Evolutionary conservation across 169 alveolate genomes (phyloP).

Genomic region (Plasmodium billcollinsi): DNA sequence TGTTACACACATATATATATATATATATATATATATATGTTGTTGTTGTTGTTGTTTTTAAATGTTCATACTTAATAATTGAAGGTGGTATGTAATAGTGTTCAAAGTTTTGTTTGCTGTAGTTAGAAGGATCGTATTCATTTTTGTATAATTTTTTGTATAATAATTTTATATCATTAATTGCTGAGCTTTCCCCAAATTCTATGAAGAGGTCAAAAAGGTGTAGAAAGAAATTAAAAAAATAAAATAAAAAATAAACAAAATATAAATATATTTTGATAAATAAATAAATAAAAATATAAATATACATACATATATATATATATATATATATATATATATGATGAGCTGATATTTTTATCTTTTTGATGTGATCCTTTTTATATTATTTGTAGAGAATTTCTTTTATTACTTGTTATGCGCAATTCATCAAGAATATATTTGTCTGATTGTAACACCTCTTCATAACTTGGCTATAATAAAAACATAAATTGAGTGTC

Average conservation of each 20-base stretch:
- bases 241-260: background rate
- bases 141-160: constrained; percentile 17
- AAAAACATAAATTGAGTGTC: constrained; percentile 7
- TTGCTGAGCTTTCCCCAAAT: constrained; percentile 30
- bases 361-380: too few relatives aligned
- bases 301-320: too few relatives aligned
- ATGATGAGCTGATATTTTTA: too few relatives aligned
- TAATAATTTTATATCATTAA: constrained; percentile 15
- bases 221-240: background rate
- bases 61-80: constrained; percentile 25
- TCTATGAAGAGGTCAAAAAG: constrained; percentile 11
- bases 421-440: constrained; percentile 25
- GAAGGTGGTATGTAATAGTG: constrained; percentile 50
- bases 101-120: constrained; percentile 19
- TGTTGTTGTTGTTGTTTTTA: background rate
- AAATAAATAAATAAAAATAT: too few relatives aligned
- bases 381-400: too few relatives aligned
- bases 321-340: too few relatives aligned
- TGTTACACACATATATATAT: too few relatives aligned
- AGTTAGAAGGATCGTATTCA: background rate
- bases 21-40: background rate
- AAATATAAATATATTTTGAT: background rate
- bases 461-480: constrained; percentile 13
- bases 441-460: constrained; percentile 33
- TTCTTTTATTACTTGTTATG: constrained; percentile 36